Evolutionary conservation across 768 basidiomycete species (phyloP).

Genomic region (Tylopilus plumbeoviolaceoides): DNA sequence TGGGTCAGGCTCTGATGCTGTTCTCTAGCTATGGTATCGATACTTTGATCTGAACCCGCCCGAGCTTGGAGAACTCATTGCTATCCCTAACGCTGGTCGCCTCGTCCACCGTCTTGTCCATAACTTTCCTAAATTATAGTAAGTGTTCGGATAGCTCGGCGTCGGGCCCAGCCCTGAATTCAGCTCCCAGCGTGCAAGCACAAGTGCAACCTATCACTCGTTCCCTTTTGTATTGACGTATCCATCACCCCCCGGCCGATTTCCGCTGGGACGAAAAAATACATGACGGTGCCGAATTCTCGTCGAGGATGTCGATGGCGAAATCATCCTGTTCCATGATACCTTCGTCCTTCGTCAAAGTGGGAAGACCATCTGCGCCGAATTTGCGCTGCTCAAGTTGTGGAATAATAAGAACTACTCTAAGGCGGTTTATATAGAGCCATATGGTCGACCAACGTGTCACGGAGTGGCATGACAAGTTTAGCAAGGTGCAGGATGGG

Average conservation of each 20-base stretch:
- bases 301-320: constrained; percentile 97
- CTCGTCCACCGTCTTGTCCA: constrained; percentile 92
- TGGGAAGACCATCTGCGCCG: constrained; percentile 96
- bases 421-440: constrained; percentile 92
- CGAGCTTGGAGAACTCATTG: constrained; percentile 93
- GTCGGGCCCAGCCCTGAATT: background rate
- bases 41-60: constrained; percentile 92
- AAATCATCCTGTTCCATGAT: constrained; percentile 93
- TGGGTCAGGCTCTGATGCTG: background rate
- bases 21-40: constrained; percentile 81
- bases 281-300: constrained; percentile 87
- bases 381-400: constrained; percentile 90
- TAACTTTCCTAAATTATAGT: constrained; percentile 93
- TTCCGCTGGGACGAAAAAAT: constrained; percentile 98
- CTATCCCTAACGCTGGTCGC: constrained; percentile 88
- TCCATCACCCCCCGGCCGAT: constrained; percentile 95
- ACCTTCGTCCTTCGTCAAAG: constrained; percentile 85
- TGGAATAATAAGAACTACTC: constrained; percentile 86
- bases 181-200: constrained; percentile 66
- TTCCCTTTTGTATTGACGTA: constrained; percentile 86
- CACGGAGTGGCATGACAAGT: constrained; percentile 85
- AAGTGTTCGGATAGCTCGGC: constrained; percentile 22
- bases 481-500: constrained; percentile 76
- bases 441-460: constrained; percentile 95
- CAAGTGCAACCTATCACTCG: constrained; percentile 97